Conservation (phyloP, 257 asterid genomes). For the Nicotiana paniculata region DNA sequence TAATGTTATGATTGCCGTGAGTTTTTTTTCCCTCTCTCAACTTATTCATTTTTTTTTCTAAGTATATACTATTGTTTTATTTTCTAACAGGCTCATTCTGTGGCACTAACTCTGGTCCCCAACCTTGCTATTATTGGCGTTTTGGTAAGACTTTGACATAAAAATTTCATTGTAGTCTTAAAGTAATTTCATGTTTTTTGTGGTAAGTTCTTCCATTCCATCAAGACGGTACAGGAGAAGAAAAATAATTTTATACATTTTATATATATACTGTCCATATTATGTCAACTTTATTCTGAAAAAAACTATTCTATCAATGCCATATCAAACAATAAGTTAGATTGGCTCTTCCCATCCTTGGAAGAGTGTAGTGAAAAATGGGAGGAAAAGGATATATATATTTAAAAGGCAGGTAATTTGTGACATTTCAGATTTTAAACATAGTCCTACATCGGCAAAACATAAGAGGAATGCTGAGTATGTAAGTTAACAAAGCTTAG, state of each 20-base stretch:
- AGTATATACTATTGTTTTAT: neutral
- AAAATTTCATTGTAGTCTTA: neutral
- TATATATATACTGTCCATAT: no score
- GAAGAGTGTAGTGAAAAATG: neutral
- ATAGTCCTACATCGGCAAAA: no score
- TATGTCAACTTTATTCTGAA: no score
- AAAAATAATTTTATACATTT: no score
- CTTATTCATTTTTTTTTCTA: neutral
- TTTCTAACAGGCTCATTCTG: slow-evolving; percentile 2
- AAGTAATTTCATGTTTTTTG: neutral
- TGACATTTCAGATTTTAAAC: no score
- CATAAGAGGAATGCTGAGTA: no score
- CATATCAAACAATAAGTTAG: no score
- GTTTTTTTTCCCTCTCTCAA: neutral
- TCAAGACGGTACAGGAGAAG: no score
- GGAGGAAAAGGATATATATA: neutral
- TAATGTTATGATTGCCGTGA: neutral
- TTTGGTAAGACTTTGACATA: neutral
- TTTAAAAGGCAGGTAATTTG: neutral
- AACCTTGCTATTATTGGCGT: slow-evolving; percentile 12
- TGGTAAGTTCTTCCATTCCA: no score
- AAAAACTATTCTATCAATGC: no score
- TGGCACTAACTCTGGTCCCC: slow-evolving; percentile 8
- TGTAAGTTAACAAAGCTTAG: no score
- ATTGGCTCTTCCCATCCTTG: no score